These are phyloP conservation scores for Pterulicium gracile DNA, from an alignment of 1,284 basidiomycete species.

Conservation along the genomic window DNA sequence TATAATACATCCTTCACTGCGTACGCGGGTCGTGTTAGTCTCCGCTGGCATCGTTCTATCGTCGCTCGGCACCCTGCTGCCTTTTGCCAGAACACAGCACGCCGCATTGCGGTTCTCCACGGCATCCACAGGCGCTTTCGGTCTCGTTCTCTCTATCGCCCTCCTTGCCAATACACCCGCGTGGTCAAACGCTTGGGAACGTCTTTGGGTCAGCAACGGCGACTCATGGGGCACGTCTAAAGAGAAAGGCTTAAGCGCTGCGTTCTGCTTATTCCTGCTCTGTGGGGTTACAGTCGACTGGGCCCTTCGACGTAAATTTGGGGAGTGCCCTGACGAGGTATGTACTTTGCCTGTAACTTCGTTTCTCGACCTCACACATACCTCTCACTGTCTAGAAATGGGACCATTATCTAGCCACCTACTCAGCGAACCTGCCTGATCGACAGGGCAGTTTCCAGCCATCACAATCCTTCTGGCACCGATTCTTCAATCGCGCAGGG, in stretches of 20 bases:
- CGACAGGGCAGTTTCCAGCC: constrained; percentile 24
- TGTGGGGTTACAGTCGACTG: constrained; percentile 40
- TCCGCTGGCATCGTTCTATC: constrained; percentile 31
- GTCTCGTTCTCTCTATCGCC: constrained; percentile 40
- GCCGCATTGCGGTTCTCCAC: constrained; percentile 36
- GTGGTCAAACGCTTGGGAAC: constrained; percentile 54
- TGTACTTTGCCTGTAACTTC: constrained; percentile 9
- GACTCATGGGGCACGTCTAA: constrained; percentile 37
- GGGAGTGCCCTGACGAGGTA: constrained; percentile 61
- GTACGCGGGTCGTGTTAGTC: constrained; percentile 39
- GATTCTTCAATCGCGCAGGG: not conserved
- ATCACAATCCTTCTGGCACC: not conserved
- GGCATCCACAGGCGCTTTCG: constrained; percentile 46
- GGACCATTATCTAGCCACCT: constrained; percentile 55
- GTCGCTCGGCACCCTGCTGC: constrained; percentile 31
- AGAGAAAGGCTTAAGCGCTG: constrained; percentile 49
- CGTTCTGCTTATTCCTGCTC: constrained; percentile 40
- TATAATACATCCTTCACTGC: constrained; percentile 48
- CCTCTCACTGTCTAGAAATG: constrained; percentile 37
- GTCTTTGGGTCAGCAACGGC: constrained; percentile 40
- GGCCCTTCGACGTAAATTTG: constrained; percentile 40
- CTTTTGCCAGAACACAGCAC: constrained; percentile 33
- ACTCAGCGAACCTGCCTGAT: constrained; percentile 35
- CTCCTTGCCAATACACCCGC: constrained; percentile 36
- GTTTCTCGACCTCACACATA: constrained; percentile 1